Base-by-base conservation (phyloP, 1,139 yeast species). In the Candida sanyaensis region DNA sequence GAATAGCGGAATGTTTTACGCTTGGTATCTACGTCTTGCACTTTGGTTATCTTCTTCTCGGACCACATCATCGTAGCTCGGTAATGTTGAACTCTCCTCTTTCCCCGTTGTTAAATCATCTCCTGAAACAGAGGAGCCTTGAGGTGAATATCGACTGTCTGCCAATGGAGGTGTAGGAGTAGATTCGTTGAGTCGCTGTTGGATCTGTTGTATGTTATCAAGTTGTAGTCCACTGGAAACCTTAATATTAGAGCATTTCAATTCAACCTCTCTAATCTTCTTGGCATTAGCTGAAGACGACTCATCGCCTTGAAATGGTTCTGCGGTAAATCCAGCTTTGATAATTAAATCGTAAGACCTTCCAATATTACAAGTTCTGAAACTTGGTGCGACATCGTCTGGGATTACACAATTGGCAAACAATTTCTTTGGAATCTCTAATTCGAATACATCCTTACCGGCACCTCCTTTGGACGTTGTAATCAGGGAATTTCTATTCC, bases 301-400 rank as follows among this genome's bases (percentile, higher is more conserved):
- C 52, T 59, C 48, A 41, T 57, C 52, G 43, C 65, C 68, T 13
- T 33, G 6, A 8, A 69, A 54, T 44, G 58, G 59, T 45, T 68
- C 72, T 48, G 65, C 64, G 4, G 80, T 65, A 49, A 84, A 69
- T 3, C 79, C 83, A 1, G 73, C 83, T 3, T 62, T 61, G 2
- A 83, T 65, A 17, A 63, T 62, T 38, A 83, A 52, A 10, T 64
- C 60, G 56, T 84, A 83, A n/a, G 56, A 59, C 42, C 88, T 66
- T 4, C 72, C 60, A 12, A 84, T 74, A 59, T 83, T 83, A 60
- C 89, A 84, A 3, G 84, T 79, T 34, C 63, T 66, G 61, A 84
- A 84, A 5, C 80, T 68, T 2, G 88, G 88, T 1, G 82, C 64
- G 7, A 81, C 63, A 47, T 70, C 62, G 42, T 71, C 77, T 0